Base-by-base conservation (phyloP, 106 monocot species). In the Allium fistulosum region DNA sequence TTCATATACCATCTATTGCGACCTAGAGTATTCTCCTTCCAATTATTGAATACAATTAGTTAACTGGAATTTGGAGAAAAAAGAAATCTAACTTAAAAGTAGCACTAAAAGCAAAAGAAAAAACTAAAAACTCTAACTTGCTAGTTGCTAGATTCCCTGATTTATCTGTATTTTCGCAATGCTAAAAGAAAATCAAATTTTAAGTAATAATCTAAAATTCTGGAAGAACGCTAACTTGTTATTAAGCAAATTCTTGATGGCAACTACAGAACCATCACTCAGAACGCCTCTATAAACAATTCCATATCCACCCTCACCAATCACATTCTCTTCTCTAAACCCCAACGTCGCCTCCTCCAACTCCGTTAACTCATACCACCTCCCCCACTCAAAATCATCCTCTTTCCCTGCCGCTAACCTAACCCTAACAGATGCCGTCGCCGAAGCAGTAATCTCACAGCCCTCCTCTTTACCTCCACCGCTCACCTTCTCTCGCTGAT, bases 301-400 rank as follows among this genome's bases (percentile, higher is more conserved):
- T 15, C 94, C 94, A 63, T 94, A 94, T 0, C 94, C 94, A 0
- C 94, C 94, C 53, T 85, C 87, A 0, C 94, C 94, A 64, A 94
- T 71, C 59, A 94, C 86, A 75, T 85, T 94, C 71, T 74, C 68
- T n/a, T 65, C 57, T 13, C 58, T 14, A 56, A 94, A 90, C 13
- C 77, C 76, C 8, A 46, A 73, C 6, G 94, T 94, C 6, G 94
- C 94, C 53, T 53, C 75, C 60, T 84, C 83, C 74, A 94, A 68
- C 72, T 90, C 94, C 57, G 63, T 68, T 59, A 90, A 26, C 13
- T 78, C 10, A 63, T 90, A 94, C 94, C 94, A 49, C 48, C 48
- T 10, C 37, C 66, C 57, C 58, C 64, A 49, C 68, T 68, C 68
- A 6, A 68, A 45, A 14, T 63, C 48, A 0, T 47, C 63, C 63